Base-by-base conservation (phyloP, 768 basidiomycete genomes). In the Sarcodon aspratus region DNA sequence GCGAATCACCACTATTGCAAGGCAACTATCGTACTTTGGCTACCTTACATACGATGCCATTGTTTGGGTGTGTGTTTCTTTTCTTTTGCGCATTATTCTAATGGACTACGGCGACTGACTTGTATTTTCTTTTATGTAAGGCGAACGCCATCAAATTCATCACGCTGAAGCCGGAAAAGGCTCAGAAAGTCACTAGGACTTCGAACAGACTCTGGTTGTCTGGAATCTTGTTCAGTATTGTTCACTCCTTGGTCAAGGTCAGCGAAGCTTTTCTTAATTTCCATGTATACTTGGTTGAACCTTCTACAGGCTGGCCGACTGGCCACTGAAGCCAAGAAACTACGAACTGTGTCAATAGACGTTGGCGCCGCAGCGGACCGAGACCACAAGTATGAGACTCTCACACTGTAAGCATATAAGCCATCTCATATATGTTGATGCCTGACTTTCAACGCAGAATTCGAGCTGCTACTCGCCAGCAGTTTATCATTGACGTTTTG, bases 201-300 rank as follows among this genome's bases (percentile, higher is more conserved):
- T 80, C 89, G 3, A 87, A 85, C 65, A 79, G 82, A 36, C 85
- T 91, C 66, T 97, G 93, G 93, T 69, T 94, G 15, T 74, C 83
- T 3, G 94, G 92, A 0, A 92, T 97, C 50, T 53, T 82, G 34
- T 79, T 91, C 59, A 92, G 86, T 60, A 70, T 95, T 27, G 66
- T 75, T 13, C 80, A 85, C 59, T 75, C 80, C 21, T 62, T 78
- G 2, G 62, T 88, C 52, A 90, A 89, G 72, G 86, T 81, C 53
- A 34, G 63, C 46, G 21, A 13, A 45, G 12, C 13, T 11, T 33
- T 32, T 46, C n/a, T 34, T 43, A 6, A 46, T 34, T 15, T 11
- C n/a, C 7, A 37, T 32, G 1, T 44, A 13, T 32, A 50, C 21
- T 18, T 53, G n/a, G 21, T 32, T 0, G 8, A 15, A 40, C 9